Evolutionary conservation across 2,329 filamentous ascomycete species (phyloP).

Genomic region (Hortaea sp.): DNA sequence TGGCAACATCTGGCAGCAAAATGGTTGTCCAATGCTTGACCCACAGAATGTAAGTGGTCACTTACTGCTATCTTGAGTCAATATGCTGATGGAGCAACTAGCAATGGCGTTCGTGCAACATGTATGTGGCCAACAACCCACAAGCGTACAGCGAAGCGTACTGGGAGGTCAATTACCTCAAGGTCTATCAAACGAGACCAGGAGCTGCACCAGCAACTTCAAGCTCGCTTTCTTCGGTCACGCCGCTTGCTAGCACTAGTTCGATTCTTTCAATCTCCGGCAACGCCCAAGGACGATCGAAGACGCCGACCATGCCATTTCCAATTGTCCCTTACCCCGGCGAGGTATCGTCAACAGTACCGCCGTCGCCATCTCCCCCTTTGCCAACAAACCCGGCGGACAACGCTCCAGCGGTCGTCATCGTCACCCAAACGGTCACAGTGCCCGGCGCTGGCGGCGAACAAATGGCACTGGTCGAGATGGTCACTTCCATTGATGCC

Average conservation of each 20-base stretch:
- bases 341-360: no score
- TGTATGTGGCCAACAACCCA: constrained; percentile 22
- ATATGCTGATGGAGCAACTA: background rate
- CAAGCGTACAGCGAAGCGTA: constrained; percentile 26
- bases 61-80: no score
- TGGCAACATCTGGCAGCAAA: constrained; percentile 13
- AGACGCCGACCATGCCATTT: constrained; percentile 7
- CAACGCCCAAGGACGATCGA: constrained; percentile 10
- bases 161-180: constrained; percentile 31
- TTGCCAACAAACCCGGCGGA: no score
- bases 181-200: constrained; percentile 23
- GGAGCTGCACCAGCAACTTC: constrained; percentile 7
- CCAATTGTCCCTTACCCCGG: background rate
- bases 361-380: no score
- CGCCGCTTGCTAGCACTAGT: constrained; percentile 9
- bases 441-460: background rate
- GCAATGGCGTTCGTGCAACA: constrained; percentile 20
- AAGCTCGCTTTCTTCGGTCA: constrained; percentile 8
- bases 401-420: background rate
- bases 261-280: constrained; percentile 7
- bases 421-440: background rate
- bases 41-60: constrained; percentile 11
- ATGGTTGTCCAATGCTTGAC: constrained; percentile 17
- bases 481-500: background rate
- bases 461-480: background rate